These are phyloP conservation scores for Takashimella tepidaria DNA, from an alignment of 1,284 basidiomycete species.

Conservation along the genomic window DNA sequence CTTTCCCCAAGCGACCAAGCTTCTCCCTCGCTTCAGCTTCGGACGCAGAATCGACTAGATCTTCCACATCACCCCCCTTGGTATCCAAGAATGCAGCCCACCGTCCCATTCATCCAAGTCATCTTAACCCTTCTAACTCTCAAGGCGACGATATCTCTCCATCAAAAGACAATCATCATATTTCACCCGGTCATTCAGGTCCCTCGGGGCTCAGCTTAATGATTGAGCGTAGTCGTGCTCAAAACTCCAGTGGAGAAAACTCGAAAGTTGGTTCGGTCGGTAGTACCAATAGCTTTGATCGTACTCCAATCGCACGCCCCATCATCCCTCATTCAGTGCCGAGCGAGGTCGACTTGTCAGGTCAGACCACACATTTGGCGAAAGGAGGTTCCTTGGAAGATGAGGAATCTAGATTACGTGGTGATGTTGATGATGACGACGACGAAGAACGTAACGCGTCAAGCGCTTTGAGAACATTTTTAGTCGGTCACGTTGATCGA, in stretches of 20 bases:
- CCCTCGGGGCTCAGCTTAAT: conserved; percentile 38
- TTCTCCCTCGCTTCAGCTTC: conserved; percentile 7
- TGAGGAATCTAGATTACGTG: background rate
- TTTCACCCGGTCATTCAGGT: conserved; percentile 22
- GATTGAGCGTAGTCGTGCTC: conserved; percentile 25
- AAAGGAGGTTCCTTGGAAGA: conserved; percentile 2
- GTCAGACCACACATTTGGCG: conserved; percentile 12
- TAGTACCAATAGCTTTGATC: background rate
- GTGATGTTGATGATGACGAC: background rate
- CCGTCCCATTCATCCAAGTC: conserved; percentile 26
- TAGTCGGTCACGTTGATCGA: conserved; percentile 14
- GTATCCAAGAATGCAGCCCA: conserved; percentile 14
- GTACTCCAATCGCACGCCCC: background rate
- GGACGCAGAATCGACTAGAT: background rate
- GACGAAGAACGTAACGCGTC: conserved; percentile 10
- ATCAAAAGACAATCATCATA: conserved; percentile 7
- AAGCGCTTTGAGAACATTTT: conserved; percentile 19
- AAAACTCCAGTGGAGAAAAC: background rate
- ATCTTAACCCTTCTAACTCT: conserved; percentile 24
- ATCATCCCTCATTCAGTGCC: background rate
- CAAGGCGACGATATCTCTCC: conserved; percentile 15
- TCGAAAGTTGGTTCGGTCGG: background rate
- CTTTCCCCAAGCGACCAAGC: conserved; percentile 21
- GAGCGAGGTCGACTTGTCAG: conserved; percentile 10
- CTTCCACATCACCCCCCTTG: background rate